These are phyloP conservation scores for Cardiospermum halicacabum DNA, from an alignment of 345 rosid genomes.

Conservation along the genomic window DNA sequence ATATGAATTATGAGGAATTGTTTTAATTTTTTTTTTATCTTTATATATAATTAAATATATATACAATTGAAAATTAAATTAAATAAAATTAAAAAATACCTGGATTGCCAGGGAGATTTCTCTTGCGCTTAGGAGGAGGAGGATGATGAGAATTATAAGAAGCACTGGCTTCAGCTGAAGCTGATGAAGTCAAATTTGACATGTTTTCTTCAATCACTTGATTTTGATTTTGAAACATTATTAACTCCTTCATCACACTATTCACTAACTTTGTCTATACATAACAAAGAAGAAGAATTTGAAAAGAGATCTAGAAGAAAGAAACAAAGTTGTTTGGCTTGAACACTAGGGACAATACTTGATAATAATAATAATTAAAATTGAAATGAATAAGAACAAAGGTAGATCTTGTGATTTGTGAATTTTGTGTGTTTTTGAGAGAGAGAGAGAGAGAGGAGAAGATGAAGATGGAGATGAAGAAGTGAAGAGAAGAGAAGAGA, in stretches of 20 bases:
- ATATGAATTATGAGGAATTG: too few relatives aligned
- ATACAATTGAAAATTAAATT: too few relatives aligned
- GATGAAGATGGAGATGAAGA: constrained; percentile 42
- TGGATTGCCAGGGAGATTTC: constrained; percentile 94
- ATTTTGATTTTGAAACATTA: constrained; percentile 27
- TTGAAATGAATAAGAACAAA: too few relatives aligned
- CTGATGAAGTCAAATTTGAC: constrained; percentile 90
- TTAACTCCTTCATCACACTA: constrained; percentile 42
- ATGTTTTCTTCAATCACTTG: constrained; percentile 49
- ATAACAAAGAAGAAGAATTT: too few relatives aligned
- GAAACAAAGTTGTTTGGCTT: constrained; percentile 42
- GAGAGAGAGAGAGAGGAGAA: constrained; percentile 37
- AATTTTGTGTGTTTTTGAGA: too few relatives aligned
- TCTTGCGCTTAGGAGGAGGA: constrained; percentile 57
- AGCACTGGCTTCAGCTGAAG: constrained; percentile 71
- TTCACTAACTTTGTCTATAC: too few relatives aligned
- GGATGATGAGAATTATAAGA: constrained; percentile 37
- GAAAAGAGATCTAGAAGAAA: constrained; percentile 18
- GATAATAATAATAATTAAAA: too few relatives aligned
- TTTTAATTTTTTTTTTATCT: too few relatives aligned
- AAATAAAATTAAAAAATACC: constrained; percentile 33
- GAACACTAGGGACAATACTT: constrained; percentile 67
- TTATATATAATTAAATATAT: too few relatives aligned
- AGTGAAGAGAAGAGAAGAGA: too few relatives aligned
- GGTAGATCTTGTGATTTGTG: too few relatives aligned